phyloP scores from a whole-genome alignment of 345 rosid genomes.

The Lumnitzera littorea region DNA sequence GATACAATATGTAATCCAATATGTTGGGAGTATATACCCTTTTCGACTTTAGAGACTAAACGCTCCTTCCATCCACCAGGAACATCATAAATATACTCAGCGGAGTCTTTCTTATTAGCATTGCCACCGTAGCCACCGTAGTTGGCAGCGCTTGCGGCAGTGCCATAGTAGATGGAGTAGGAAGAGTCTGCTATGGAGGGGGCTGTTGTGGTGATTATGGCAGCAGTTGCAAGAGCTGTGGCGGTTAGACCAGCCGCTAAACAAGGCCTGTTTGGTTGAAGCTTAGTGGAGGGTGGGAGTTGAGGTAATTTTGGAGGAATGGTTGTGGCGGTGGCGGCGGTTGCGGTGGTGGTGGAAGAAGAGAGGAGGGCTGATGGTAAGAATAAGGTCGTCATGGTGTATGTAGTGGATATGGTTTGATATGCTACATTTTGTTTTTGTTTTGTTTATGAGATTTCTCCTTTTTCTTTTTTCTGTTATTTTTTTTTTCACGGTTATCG shows the following conservation, averaged over 20 bases:
- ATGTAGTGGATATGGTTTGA: slow-evolving; percentile 6
- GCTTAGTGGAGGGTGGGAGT: slow-evolving; percentile 14
- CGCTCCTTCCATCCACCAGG: slow-evolving; percentile 94
- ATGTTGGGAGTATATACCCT: slow-evolving; percentile 26
- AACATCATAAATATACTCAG: slow-evolving; percentile 85
- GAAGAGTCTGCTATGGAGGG: slow-evolving; percentile 46
- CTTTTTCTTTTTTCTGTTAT: no score
- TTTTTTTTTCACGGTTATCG: no score
- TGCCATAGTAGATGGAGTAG: slow-evolving; percentile 73
- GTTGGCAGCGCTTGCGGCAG: slow-evolving; percentile 94
- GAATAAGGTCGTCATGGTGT: slow-evolving; percentile 50
- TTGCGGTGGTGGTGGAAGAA: slow-evolving; percentile 26
- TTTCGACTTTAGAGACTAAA: slow-evolving; percentile 83
- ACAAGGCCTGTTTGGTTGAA: slow-evolving; percentile 20
- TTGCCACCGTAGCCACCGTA: slow-evolving; percentile 91
- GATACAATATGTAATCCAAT: no score
- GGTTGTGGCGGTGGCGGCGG: slow-evolving; percentile 8
- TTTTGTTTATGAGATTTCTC: no score
- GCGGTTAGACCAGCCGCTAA: slow-evolving; percentile 30
- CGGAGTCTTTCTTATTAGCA: slow-evolving; percentile 79
- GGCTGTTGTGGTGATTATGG: slow-evolving; percentile 31
- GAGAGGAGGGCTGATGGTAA: slow-evolving; percentile 38
- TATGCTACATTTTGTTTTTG: no score
- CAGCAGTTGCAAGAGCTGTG: slow-evolving; percentile 42
- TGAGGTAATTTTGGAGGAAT: slow-evolving; percentile 14